Evolutionary conservation across 441 rosid genomes (phyloP).

Genomic region (Gossypium gossypioides): DNA sequence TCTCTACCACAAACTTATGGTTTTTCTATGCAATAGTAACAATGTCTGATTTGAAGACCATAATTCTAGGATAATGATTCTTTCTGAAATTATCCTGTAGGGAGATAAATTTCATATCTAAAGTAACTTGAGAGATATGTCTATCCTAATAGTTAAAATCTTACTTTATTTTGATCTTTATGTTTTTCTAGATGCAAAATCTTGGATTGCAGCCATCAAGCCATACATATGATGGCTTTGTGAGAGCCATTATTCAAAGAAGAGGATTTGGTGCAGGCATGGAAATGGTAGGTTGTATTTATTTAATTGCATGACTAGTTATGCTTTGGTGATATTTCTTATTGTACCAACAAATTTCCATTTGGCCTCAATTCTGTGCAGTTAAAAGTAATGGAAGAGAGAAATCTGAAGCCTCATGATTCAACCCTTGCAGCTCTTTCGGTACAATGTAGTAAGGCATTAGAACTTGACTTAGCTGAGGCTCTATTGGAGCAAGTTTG

Average conservation of each 20-base stretch:
- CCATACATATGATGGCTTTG: conserved; percentile 49
- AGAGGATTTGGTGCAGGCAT: conserved; percentile 46
- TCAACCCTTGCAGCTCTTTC: conserved; percentile 52
- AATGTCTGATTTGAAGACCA: neutral
- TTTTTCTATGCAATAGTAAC: neutral
- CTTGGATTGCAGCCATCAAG: conserved; percentile 66
- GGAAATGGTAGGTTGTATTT: conserved; percentile 40
- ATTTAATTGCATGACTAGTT: conserved; percentile 9
- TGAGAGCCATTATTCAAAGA: conserved; percentile 47
- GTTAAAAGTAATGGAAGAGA: conserved; percentile 50
- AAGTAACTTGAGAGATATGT: neutral
- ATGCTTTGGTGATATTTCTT: conserved; percentile 12
- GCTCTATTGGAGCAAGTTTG: conserved; percentile 52
- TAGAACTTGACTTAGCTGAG: conserved; percentile 79
- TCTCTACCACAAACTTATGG: neutral
- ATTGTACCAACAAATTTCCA: neutral
- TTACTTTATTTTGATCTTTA: neutral
- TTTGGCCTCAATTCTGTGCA: conserved; percentile 23
- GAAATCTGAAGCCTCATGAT: conserved; percentile 42
- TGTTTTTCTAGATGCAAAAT: conserved; percentile 51
- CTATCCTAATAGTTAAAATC: neutral
- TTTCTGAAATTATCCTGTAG: neutral
- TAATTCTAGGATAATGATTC: neutral
- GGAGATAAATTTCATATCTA: neutral
- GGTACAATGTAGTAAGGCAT: conserved; percentile 41